Evolutionary conservation across 2,329 filamentous ascomycete genomes (phyloP), one percentile per base, ranked within the genome.

Genomic region (Penicillium janthinellum): DNA sequence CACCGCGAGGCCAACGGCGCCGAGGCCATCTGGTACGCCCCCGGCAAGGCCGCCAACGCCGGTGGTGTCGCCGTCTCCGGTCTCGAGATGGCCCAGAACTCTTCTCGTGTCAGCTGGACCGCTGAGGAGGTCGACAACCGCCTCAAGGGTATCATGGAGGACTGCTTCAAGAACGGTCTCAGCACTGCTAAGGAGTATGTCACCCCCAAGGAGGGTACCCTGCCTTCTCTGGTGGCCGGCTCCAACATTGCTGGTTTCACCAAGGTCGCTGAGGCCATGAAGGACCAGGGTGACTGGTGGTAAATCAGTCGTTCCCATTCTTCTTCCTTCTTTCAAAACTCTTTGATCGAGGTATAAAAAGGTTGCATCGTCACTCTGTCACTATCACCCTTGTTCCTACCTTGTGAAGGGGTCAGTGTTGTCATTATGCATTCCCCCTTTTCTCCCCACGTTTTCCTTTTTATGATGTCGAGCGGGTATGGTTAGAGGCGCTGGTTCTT

Each of bases 21-120:
- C 54, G 76, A 81, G 6, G 87, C 91, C 61, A 88, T 96, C 78
- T 99, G 95, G 95, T 98, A 98, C 79, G 95, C 90, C 17, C 94
- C 94, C 53, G 94, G 92, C 70, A 98, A 98, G 87, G 95, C 95
- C 35, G 91, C 94, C 82, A 98, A 98, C 83, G 92, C 92, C 69
- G 95, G 95, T 78, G 95, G 95, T 84, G 95, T 98, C 59, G 95
- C 95, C 58, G 95, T 99, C 42, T 96, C 92, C 2, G 95, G 95
- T 70, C 87, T 99, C 47, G 95, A 99, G 86, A 99, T 99, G 95
- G 93, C 94, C 7, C 95, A 99, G 87, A 98, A 99, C 87, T 94
- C 90, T 67, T 81, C 89, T 78, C 89, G 94, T 62, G 83, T 97
- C 67, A 85, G 81, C 73, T 99, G 95, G 95, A 90, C 91, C 31